Conservation (phyloP, 306 rosid species). For the Pyrus pyrifolia region DNA sequence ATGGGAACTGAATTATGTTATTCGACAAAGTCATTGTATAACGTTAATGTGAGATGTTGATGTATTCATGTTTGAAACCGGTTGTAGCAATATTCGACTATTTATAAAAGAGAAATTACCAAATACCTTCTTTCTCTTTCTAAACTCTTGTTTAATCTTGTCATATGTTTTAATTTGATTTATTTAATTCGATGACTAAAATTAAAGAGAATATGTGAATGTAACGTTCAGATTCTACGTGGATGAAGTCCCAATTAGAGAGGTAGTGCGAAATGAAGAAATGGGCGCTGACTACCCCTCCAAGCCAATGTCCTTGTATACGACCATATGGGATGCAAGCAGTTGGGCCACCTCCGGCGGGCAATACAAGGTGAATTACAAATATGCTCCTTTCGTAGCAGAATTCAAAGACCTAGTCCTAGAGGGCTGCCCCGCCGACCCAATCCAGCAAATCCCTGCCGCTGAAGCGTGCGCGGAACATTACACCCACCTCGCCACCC, state of each 20-base stretch:
- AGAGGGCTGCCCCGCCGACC: constrained; percentile 66
- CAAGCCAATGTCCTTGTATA: constrained; percentile 81
- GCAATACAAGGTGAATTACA: constrained; percentile 70
- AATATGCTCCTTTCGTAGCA: constrained; percentile 75
- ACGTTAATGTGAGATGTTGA: no score
- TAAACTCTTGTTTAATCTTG: no score
- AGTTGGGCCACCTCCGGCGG: constrained; percentile 94
- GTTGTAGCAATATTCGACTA: no score
- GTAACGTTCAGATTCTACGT: constrained; percentile 64
- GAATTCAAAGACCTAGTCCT: constrained; percentile 77
- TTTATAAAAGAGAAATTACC: no score
- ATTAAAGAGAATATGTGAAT: not conserved
- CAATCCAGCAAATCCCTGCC: constrained; percentile 41
- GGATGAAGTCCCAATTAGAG: constrained; percentile 88
- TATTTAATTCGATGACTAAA: no score
- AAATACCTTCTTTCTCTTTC: no score
- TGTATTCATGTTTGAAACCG: no score
- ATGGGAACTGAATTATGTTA: no score
- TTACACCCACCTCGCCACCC: constrained; percentile 23
- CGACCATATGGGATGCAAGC: constrained; percentile 97
- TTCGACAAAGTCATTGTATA: no score
- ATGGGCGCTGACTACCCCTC: constrained; percentile 87
- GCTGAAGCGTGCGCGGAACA: constrained; percentile 23
- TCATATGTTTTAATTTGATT: no score
- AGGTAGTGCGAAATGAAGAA: constrained; percentile 50